phyloP scores from a whole-genome alignment of 176 grass and related monocot genomes.

The Panicum miliaceum region DNA sequence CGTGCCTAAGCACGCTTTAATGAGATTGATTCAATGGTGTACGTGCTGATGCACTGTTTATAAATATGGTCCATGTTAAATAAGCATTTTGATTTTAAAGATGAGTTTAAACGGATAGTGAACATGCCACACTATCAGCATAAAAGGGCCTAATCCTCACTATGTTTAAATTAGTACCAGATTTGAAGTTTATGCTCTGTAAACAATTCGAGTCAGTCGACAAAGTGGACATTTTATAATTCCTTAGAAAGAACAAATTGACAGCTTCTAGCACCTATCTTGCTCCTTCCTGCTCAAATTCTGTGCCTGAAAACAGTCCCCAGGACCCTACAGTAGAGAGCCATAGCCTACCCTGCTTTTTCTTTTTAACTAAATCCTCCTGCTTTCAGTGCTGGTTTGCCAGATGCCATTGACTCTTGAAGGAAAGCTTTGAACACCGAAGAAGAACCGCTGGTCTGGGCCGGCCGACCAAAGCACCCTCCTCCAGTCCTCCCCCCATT shows the following conservation, averaged over 20 bases:
- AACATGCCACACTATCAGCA: background rate
- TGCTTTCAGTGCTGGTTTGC: background rate
- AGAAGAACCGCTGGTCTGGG: background rate
- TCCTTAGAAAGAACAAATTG: background rate
- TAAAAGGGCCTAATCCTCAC: no score
- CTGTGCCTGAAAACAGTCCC: background rate
- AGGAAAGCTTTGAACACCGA: background rate
- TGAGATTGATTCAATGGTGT: no score
- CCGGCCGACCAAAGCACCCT: background rate
- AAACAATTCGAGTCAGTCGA: background rate
- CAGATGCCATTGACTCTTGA: conserved; percentile 1
- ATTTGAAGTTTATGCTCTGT: background rate
- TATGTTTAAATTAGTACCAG: background rate
- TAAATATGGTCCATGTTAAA: no score
- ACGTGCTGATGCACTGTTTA: no score
- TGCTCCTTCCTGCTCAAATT: background rate
- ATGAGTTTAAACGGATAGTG: no score
- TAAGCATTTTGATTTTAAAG: no score
- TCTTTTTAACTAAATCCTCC: no score
- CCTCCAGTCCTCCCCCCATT: background rate
- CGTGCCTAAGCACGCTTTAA: no score
- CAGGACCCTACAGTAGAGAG: background rate
- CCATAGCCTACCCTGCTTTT: background rate
- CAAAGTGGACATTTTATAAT: background rate
- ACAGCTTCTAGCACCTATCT: background rate